Percentiles rank a stretch among this genome's conserved stretches.
Conservation (phyloP, 1,139 yeast genomes). For the Diutina catenulata region DNA sequence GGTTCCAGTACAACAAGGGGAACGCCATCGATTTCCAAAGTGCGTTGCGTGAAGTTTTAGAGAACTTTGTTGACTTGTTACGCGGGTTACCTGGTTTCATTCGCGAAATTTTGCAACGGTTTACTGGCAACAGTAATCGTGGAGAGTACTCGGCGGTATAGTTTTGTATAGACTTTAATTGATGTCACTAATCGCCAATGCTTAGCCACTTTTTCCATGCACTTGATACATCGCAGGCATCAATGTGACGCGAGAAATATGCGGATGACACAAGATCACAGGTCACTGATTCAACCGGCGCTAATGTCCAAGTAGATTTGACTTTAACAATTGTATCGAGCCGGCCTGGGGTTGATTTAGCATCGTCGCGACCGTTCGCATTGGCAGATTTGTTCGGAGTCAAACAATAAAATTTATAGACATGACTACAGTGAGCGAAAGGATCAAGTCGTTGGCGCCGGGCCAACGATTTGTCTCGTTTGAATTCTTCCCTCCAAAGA, state of each 20-base stretch:
- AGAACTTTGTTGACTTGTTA: constrained; percentile 46
- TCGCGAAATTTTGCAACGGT: constrained; percentile 55
- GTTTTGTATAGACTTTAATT: too few species aligned
- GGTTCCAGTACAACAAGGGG: constrained; percentile 53
- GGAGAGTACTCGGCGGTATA: constrained; percentile 91
- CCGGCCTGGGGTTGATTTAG: too few species aligned
- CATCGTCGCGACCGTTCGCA: too few species aligned
- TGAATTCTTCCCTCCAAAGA: constrained; percentile 96
- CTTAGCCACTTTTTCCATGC: too few species aligned
- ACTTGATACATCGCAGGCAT: too few species aligned
- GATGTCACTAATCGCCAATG: too few species aligned
- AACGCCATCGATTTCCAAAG: constrained; percentile 39
- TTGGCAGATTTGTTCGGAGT: too few species aligned
- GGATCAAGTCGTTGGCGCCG: constrained; percentile 31
- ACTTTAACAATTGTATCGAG: too few species aligned
- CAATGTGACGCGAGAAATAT: too few species aligned
- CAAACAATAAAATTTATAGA: background rate
- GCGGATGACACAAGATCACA: too few species aligned
- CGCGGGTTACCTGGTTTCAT: constrained; percentile 61
- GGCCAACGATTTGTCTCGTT: constrained; percentile 65
- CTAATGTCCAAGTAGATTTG: too few species aligned
- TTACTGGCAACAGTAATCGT: constrained; percentile 58
- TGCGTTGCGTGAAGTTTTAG: constrained; percentile 62
- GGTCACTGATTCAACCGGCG: too few species aligned
- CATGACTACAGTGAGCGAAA: constrained; percentile 11